phyloP scores from a whole-genome alignment of 495 filamentous ascomycete species.

The Hyaloscypha bicolor region DNA sequence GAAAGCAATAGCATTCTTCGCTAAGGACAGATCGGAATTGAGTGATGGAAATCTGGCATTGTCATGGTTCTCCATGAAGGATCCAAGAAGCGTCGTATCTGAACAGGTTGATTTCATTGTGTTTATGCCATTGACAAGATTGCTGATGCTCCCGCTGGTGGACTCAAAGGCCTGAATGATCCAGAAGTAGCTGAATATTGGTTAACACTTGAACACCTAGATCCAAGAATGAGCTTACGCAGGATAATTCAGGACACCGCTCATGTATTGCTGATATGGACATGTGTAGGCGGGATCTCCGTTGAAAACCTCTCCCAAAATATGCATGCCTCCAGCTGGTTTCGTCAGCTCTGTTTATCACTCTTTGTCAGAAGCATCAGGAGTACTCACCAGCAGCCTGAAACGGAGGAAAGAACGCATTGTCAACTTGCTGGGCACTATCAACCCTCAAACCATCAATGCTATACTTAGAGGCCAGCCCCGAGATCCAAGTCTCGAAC shows the following conservation, averaged over 20 bases:
- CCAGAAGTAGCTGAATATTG: slow-evolving; percentile 50
- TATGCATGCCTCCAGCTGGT: slow-evolving; percentile 64
- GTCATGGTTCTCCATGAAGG: slow-evolving; percentile 84
- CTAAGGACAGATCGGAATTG: slow-evolving; percentile 57
- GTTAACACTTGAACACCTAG: neutral
- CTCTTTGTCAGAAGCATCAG: neutral
- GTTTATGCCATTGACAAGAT: slow-evolving; percentile 61
- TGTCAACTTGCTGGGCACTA: slow-evolving; percentile 71
- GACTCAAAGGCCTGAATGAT: slow-evolving; percentile 65
- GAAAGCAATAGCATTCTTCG: slow-evolving; percentile 71
- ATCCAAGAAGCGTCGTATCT: slow-evolving; percentile 68
- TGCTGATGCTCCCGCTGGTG: slow-evolving; percentile 57
- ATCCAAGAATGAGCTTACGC: slow-evolving; percentile 40
- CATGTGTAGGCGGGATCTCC: slow-evolving; percentile 63
- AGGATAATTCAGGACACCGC: slow-evolving; percentile 71
- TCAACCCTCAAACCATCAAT: slow-evolving; percentile 83
- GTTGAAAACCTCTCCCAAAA: slow-evolving; percentile 68
- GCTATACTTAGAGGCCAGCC: slow-evolving; percentile 66
- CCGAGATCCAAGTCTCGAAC: slow-evolving; percentile 67
- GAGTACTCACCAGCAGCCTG: slow-evolving; percentile 28
- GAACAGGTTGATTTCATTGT: slow-evolving; percentile 54
- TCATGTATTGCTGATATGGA: slow-evolving; percentile 59
- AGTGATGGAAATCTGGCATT: slow-evolving; percentile 63
- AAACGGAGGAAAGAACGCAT: slow-evolving; percentile 69
- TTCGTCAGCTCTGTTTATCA: slow-evolving; percentile 19